Percentiles rank a stretch among this genome's conserved stretches.
Evolutionary conservation across 2,329 filamentous ascomycete genomes (phyloP).

Genomic region (Diaporthe caulivora): DNA sequence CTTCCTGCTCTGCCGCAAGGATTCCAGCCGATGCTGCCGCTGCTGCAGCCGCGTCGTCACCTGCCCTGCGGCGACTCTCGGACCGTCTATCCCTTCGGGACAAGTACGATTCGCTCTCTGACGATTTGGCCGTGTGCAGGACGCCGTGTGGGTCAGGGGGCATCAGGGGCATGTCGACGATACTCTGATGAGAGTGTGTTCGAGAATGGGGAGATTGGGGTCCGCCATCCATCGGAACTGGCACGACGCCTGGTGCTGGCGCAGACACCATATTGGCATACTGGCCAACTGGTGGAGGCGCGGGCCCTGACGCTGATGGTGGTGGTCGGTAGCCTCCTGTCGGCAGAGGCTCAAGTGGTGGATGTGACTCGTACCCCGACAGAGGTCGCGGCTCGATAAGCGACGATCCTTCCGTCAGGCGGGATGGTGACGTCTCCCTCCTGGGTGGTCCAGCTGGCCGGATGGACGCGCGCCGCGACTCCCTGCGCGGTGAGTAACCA

Average conservation of each 20-base stretch:
- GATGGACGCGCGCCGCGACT: constrained; percentile 46
- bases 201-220: constrained; percentile 51
- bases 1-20: constrained; percentile 62
- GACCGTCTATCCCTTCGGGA: constrained; percentile 59
- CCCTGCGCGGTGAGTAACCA: constrained; percentile 64
- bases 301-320: constrained; percentile 41
- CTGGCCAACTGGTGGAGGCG: constrained; percentile 34
- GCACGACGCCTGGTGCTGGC: constrained; percentile 22
- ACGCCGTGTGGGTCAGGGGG: constrained; percentile 65
- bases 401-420: constrained; percentile 44
- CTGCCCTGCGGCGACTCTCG: constrained; percentile 60
- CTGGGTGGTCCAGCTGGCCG: constrained; percentile 30
- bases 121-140: constrained; percentile 50
- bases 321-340: constrained; percentile 50
- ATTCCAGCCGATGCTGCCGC: constrained; percentile 61
- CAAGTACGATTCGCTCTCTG: constrained; percentile 58
- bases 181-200: constrained; percentile 56
- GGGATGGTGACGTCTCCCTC: constrained; percentile 42
- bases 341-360: constrained; percentile 44
- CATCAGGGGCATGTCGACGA: constrained; percentile 64
- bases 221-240: constrained; percentile 33
- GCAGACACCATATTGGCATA: constrained; percentile 34
- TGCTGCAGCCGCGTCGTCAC: constrained; percentile 59
- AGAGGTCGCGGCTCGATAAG: constrained; percentile 40
- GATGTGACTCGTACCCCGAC: constrained; percentile 38